Evolutionary conservation across 2,329 filamentous ascomycete genomes (phyloP), one percentile per base, ranked within the genome.

Genomic region (Graphiopsis chlorocephala): DNA sequence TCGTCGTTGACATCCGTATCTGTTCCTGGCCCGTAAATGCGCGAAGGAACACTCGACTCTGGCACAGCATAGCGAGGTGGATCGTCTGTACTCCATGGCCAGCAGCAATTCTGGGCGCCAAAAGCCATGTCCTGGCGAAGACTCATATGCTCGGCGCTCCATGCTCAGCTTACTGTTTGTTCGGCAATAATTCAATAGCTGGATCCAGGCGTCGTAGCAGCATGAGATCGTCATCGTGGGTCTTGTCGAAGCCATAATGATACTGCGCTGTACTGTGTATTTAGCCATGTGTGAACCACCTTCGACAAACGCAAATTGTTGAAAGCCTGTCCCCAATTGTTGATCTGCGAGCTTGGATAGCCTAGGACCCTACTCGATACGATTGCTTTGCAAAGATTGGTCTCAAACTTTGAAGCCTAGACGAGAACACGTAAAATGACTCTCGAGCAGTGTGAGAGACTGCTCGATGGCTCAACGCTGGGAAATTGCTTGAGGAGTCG

Each of bases 81-180:
- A 61, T 85, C 81, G 1, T 76, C 72, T 2, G 70, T 62, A 1
- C 74, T 68, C 65, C 78, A 78, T 2, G 79, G 78, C 66, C 78
- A 79, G 68, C 86, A 88, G 25, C 77, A 71, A 72, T 87, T 87
- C 63, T 82, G 79, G 10, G 84, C 83, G 3, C 79, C 82, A 66
- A 87, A 88, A 1, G 88, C 68, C 11, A 88, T 82, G 8, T 80
- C 81, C 68, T 86, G 83, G 1, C 76, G 79, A 66, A 84, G 82
- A 63, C 78, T 80, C 25, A 70, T 14, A 2, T 48, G 14, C 42
- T 20, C 20, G 4, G 29, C 15, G 7, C 12, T 12, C 3, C 3
- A 8, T 3, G 20, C 78, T 76, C 48, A 89, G 75, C 28, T 82
- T 80, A 33, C 76, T 73, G 67, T 90, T 69, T 10, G 72, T 72